phyloP scores from a whole-genome alignment of 345 rosid genomes.

The Draba incana region DNA sequence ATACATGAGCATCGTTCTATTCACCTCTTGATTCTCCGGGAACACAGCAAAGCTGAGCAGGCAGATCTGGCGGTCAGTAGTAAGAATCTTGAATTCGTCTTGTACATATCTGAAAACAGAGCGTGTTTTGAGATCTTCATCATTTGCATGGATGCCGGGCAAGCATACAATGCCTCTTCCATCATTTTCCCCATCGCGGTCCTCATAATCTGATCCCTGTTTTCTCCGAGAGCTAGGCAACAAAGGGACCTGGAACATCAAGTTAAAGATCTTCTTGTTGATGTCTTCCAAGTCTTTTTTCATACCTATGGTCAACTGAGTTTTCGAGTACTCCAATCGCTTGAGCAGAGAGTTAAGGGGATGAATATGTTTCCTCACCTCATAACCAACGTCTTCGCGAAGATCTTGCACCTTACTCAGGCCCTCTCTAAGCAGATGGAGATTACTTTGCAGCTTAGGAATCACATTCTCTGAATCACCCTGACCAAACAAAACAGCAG shows the following conservation, averaged over 20 bases:
- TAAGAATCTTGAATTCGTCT: conserved; percentile 19
- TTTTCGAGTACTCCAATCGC: neutral
- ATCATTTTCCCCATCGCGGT: neutral
- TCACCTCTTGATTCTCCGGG: conserved; percentile 49
- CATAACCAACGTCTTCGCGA: too few species aligned
- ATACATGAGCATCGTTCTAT: conserved; percentile 46
- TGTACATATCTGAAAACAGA: conserved; percentile 4
- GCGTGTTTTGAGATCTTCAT: conserved; percentile 2
- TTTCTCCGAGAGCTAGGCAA: conserved; percentile 31
- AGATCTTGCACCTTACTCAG: too few species aligned
- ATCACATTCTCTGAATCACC: too few species aligned
- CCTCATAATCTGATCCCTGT: conserved; percentile 7
- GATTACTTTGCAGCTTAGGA: too few species aligned
- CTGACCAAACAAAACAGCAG: too few species aligned
- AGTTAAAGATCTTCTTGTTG: conserved; percentile 43
- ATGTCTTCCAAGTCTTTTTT: conserved; percentile 32
- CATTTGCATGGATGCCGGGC: conserved; percentile 22
- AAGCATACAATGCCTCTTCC: conserved; percentile 26
- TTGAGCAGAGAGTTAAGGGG: too few species aligned
- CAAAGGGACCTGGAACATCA: conserved; percentile 43
- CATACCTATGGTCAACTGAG: conserved; percentile 16
- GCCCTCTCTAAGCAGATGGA: too few species aligned
- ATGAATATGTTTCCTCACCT: too few species aligned
- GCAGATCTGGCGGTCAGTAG: conserved; percentile 19
- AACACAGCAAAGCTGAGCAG: conserved; percentile 50